A percentile compares a stretch with the other conserved stretches of the same genome.
These are phyloP conservation scores for Silene uniflora DNA, from an alignment of 148 eudicot genomes.

Conservation along the genomic window DNA sequence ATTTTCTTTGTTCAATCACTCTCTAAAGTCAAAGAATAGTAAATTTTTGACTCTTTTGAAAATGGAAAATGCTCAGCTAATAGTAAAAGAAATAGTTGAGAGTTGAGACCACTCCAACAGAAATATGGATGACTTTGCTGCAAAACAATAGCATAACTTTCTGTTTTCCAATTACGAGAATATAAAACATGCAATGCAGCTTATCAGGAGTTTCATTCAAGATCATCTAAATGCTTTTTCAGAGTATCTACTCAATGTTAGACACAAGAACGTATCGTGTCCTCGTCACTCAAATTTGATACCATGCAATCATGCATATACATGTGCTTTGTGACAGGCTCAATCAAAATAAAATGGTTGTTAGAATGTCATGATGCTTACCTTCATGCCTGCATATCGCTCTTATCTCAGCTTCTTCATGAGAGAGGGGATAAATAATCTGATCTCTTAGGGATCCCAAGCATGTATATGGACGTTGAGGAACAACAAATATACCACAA, in stretches of 20 bases:
- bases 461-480: constrained; percentile 93
- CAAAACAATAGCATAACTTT: too few species aligned
- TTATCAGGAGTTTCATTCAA: background rate
- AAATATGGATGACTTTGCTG: too few species aligned
- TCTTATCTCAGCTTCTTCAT: constrained; percentile 66
- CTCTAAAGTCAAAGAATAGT: too few species aligned
- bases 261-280: background rate
- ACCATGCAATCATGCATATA: background rate
- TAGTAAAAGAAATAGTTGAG: too few species aligned
- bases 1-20: too few species aligned
- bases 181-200: background rate
- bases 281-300: background rate
- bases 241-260: background rate
- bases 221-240: background rate
- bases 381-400: constrained; percentile 36
- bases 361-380: constrained; percentile 12
- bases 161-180: background rate
- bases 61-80: too few species aligned
- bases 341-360: background rate
- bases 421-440: constrained; percentile 85
- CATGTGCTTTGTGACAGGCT: background rate
- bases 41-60: too few species aligned
- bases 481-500: constrained; percentile 80
- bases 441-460: constrained; percentile 93
- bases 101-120: too few species aligned